A percentile compares a stretch with the other conserved stretches of the same genome.
Conservation (phyloP, 2,329 filamentous ascomycete genomes). For the Rutstroemia sydowiana region DNA sequence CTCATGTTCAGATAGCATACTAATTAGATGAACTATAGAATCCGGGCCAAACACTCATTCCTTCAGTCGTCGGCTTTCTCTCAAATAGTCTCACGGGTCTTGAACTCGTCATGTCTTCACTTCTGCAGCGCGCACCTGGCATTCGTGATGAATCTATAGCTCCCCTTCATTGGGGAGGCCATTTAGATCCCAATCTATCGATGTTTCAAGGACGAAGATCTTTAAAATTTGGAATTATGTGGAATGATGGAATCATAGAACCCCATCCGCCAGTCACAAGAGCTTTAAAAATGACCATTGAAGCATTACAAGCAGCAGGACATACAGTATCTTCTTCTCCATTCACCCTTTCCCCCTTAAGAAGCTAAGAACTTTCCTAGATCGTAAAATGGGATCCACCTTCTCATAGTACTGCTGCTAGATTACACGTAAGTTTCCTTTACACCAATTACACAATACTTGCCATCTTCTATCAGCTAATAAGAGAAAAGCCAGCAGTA, state of each 20-base stretch:
- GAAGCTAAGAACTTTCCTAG: background rate
- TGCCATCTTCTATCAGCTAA: background rate
- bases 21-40: background rate
- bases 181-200: background rate
- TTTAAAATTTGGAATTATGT: slow-evolving; percentile 47
- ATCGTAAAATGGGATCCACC: slow-evolving; percentile 2
- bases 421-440: background rate
- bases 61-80: slow-evolving; percentile 55
- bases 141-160: background rate
- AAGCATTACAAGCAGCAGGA: background rate
- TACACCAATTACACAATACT: too few relatives aligned
- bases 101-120: slow-evolving; percentile 35
- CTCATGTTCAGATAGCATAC: background rate
- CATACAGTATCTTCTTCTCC: background rate
- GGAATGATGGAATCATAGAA: slow-evolving; percentile 40
- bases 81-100: slow-evolving; percentile 46
- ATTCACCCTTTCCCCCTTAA: too few relatives aligned
- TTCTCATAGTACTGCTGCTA: slow-evolving; percentile 4
- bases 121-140: background rate
- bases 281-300: slow-evolving; percentile 40
- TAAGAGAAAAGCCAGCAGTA: background rate
- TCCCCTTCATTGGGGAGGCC: background rate
- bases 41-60: slow-evolving; percentile 49
- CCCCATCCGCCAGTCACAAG: slow-evolving; percentile 49
- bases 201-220: slow-evolving; percentile 14